Evolutionary conservation across 1,284 basidiomycete genomes (phyloP), one percentile per base, ranked within the genome.

Genomic region (Tilletiaria anomala): DNA sequence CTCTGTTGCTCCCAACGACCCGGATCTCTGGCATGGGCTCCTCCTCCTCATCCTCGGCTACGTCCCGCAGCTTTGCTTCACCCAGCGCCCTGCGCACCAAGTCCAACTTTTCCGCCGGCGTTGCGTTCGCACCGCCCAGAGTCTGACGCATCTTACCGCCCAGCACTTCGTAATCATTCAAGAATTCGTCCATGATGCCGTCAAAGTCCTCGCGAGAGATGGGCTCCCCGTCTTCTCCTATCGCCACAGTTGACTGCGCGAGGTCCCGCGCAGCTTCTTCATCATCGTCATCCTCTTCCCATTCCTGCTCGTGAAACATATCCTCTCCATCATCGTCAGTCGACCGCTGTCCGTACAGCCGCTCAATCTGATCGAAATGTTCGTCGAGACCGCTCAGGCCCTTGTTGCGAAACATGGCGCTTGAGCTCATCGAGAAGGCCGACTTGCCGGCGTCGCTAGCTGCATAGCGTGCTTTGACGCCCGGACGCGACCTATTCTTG

Each of bases 341-440:
- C n/a, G 24, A 18, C 16, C 37, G 35, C 22, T 26, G 35, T 15
- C 3, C 35, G 14, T 10, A 38, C n/a, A 36, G 15, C 8, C 21
- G 32, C 17, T 18, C 6, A 29, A 31, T 29, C n/a, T 85, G 78
- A 56, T 96, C 88, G 60, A 97, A 99, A 10, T 79, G 78, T 55
- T 93, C 86, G 61, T 99, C 93, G 20, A 99, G 73, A 4, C 79
- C 80, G 35, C 82, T 78, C 24, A 97, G 70, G 0, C 85, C 80
- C 55, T 88, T 78, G 58, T 87, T 97, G 32, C 93, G 76, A 70
- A 79, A 85, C 83, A 97, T 88, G 18, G 86, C 86, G 3, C 86
- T 89, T 56, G 84, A 88, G 61, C 82, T 91, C 91, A 99, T 96
- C 18, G 52, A 48, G 22, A 50, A 61, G 8, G 26, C 26, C 10